These are phyloP conservation scores for Candida sakaeoensis DNA, from an alignment of 805 yeast species.

Conservation along the genomic window DNA sequence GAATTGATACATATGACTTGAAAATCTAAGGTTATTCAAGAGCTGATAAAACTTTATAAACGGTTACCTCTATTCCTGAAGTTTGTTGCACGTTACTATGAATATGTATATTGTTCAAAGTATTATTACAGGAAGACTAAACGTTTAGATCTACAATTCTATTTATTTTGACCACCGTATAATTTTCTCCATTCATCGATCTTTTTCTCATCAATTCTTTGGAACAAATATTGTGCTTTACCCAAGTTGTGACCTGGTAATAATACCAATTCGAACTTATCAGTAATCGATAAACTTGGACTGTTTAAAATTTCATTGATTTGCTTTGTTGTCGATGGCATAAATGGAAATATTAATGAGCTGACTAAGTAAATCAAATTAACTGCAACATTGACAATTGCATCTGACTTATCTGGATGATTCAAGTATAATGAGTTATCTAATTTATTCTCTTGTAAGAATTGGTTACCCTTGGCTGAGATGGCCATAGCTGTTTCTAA, in stretches of 20 bases:
- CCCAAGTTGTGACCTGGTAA: constrained; percentile 83
- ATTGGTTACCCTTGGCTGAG: constrained; percentile 89
- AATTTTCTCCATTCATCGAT: constrained; percentile 80
- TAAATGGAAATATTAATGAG: constrained; percentile 78
- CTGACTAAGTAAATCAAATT: constrained; percentile 85
- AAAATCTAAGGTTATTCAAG: too few species aligned
- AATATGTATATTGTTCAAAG: too few species aligned
- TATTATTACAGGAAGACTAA: too few species aligned
- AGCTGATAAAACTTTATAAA: too few species aligned
- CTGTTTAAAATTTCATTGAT: constrained; percentile 80
- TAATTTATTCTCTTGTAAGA: constrained; percentile 92
- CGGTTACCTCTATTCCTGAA: too few species aligned
- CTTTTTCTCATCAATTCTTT: constrained; percentile 86
- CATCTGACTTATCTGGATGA: constrained; percentile 77
- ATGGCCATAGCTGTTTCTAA: constrained; percentile 87
- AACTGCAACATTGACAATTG: constrained; percentile 87
- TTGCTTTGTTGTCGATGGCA: constrained; percentile 75
- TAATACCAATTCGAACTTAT: constrained; percentile 65
- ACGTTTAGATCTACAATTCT: not conserved
- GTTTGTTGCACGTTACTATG: too few species aligned
- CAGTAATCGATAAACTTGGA: constrained; percentile 75
- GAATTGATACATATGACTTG: too few species aligned
- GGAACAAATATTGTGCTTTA: constrained; percentile 87
- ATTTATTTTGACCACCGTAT: constrained; percentile 70
- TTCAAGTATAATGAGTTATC: constrained; percentile 82